These are phyloP conservation scores for Aspergillus viridinutans DNA, from an alignment of 2,329 filamentous ascomycete genomes.

Conservation along the genomic window DNA sequence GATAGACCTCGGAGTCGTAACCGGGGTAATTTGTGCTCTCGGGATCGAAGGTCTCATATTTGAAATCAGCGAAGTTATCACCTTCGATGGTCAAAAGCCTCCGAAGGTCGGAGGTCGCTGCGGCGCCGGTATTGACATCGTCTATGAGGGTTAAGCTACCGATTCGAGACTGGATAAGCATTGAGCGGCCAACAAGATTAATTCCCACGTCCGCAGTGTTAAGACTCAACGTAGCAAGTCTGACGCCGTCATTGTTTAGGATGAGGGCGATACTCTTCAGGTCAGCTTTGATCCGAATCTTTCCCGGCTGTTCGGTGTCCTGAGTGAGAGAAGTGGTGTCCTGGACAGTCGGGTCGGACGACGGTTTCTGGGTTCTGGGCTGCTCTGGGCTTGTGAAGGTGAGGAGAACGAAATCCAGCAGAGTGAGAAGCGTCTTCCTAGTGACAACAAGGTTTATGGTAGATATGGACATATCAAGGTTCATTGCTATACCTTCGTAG, in stretches of 20 bases:
- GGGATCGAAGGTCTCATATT: constrained; percentile 90
- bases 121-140: constrained; percentile 87
- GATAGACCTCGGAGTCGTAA: constrained; percentile 85
- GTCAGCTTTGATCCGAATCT: constrained; percentile 89
- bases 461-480: constrained; percentile 83
- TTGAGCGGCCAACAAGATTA: constrained; percentile 77
- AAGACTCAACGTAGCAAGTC: constrained; percentile 85
- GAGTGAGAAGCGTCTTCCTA: constrained; percentile 80
- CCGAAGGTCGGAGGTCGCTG: constrained; percentile 73
- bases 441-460: constrained; percentile 97
- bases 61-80: constrained; percentile 91
- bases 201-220: constrained; percentile 89
- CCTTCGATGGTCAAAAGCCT: constrained; percentile 92
- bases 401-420: constrained; percentile 88
- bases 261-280: constrained; percentile 91
- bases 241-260: constrained; percentile 94
- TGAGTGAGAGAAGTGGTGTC: constrained; percentile 24
- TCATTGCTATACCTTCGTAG: constrained; percentile 90
- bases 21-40: constrained; percentile 77
- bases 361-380: constrained; percentile 33
- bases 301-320: constrained; percentile 51
- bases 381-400: constrained; percentile 73
- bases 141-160: constrained; percentile 87
- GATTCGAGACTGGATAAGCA: constrained; percentile 81
- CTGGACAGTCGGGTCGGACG: constrained; percentile 27